Base-by-base conservation (phyloP, 2,329 filamentous ascomycete genomes). In the Clonostachys rosea region DNA sequence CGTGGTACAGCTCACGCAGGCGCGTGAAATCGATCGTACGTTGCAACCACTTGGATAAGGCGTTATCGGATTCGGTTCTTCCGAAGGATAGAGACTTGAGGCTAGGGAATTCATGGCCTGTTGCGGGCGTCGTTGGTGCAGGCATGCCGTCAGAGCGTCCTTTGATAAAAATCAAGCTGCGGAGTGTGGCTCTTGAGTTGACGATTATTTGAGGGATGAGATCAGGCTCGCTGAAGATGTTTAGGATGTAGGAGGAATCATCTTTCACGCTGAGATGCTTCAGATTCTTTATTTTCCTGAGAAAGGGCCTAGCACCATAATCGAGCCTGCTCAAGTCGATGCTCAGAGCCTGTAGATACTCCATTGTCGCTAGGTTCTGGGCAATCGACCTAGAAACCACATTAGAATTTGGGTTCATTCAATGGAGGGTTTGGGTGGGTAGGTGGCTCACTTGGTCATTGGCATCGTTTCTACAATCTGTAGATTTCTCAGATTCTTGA, bases 131-230 rank as follows among this genome's bases (percentile, higher is more conserved):
- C 24, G 8, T 30, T 30, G 9, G 24, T 30, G 24, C 4, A 10
- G 24, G 24, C 24, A 10, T 30, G 24, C 24, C 4, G 24, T 9
- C 24, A 30, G 4, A 30, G 9, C 4, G 1, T 30, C 2, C 2
- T 4, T 30, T 30, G 24, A 30, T 30, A 30, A 24, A 3, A 14
- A 14, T n/a, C n/a, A 56, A 39, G 8, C 47, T 54, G 6, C 34
- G 43, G 12, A 56, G 49, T 6, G 54, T 56, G 3, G 50, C 50
- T 2, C 18, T 39, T 1, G 56, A 58, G 34, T 57, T 58, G 4
- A 39, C 7, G 36, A 39, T 4, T 2, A 39, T 20, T 3, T 30
- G 24, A 30, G 16, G n/a, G 13, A 16, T 14, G n/a, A 42, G 40
- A 14, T 16, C 16, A 4, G 1, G 13, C 3, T 24, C n/a, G 40